These are phyloP conservation scores for Spathaspora sp. DNA, from an alignment of 805 yeast genomes.

Conservation along the genomic window DNA sequence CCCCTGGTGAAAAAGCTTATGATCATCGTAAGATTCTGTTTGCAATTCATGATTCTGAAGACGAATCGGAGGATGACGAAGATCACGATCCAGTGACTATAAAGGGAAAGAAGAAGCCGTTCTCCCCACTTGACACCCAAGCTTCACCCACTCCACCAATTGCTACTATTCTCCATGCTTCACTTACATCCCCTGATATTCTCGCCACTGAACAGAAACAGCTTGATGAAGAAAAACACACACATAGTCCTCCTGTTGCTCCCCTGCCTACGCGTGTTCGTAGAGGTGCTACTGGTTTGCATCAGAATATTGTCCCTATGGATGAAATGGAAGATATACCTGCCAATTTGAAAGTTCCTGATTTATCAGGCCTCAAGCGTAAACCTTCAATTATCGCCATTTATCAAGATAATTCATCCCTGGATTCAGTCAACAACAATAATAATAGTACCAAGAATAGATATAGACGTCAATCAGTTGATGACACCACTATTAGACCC, in stretches of 20 bases:
- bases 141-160: not conserved
- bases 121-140: not conserved
- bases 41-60: not conserved
- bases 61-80: not conserved
- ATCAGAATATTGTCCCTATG: not conserved
- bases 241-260: not conserved
- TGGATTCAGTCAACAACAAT: slow-evolving; percentile 8
- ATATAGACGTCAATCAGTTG: slow-evolving; percentile 30
- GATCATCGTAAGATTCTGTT: not conserved
- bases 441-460: slow-evolving; percentile 8
- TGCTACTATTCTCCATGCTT: not conserved
- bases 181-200: not conserved
- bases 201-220: not conserved
- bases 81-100: not conserved
- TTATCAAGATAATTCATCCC: slow-evolving; percentile 10
- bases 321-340: not conserved
- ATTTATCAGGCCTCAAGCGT: slow-evolving; percentile 6
- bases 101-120: not conserved
- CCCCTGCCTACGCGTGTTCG: not conserved
- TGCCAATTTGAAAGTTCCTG: not conserved
- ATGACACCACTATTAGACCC: slow-evolving; percentile 24
- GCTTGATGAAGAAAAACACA: not conserved
- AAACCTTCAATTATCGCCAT: slow-evolving; percentile 30
- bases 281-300: not conserved
- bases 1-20: not conserved